Evolutionary conservation across 2,329 filamentous ascomycete species (phyloP), one percentile per base, ranked within the genome.

Genomic region (Colletotrichum acutatum): DNA sequence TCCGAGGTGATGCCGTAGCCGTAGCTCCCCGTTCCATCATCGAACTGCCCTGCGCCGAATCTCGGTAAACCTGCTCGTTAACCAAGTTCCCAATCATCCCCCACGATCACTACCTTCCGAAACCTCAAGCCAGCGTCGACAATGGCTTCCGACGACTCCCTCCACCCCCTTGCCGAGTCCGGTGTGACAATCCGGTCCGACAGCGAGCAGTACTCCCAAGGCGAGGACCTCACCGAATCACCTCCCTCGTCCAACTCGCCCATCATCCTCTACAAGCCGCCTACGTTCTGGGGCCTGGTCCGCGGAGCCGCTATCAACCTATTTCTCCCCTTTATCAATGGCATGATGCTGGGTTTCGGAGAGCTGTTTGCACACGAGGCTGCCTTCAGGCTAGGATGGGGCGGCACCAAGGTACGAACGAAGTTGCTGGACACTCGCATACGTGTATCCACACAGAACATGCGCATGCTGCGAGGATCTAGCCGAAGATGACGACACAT

Each of bases 311-410:
- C 95, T 6, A 99, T 99, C 84, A 99, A 99, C 82, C 86, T 99
- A n/a, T 79, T 99, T 1, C 85, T 99, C 24, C 97, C 97, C 0
- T 99, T 99, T 79, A 91, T 99, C 80, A 99, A 99, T 84, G 97
- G 97, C 59, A 90, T 99, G 87, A 99, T 99, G 97, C 85, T 99
- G 79, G 97, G 97, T 2, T 98, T 99, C 80, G 97, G 97, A 77
- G 97, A 99, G 85, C 85, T 99, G 64, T 96, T 99, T 83, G 97
- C 97, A 67, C 97, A 99, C 80, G 97, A 99, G 85, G 93, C 94
- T 63, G 97, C 97, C 1, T 99, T 96, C 80, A 88, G 96, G 79
- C 86, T 98, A 77, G 97, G 97, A 74, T 99, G 97, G 97, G 92
- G 93, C 75, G 93, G 93, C 67, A 98, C 97, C 73, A 97, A 97